phyloP scores from a whole-genome alignment of 371 early-diverging fungal genomes.

The Lichtheimia ramosa region DNA sequence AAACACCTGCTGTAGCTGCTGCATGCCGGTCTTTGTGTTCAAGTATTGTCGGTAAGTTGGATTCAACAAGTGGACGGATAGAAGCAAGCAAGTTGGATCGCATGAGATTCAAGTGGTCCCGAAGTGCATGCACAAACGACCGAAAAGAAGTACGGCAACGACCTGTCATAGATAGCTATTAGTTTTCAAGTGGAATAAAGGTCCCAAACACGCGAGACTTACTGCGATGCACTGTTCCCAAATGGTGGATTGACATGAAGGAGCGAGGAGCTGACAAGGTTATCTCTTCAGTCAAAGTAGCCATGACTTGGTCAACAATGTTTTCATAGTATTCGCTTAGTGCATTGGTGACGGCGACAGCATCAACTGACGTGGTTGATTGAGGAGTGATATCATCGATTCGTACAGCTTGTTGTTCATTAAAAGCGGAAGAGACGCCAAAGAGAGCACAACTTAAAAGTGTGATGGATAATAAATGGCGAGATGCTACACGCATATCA shows the following conservation, averaged over 20 bases:
- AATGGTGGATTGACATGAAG: constrained; percentile 17
- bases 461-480: neutral
- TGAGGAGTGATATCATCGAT: neutral
- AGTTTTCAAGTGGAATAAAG: neutral
- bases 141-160: constrained; percentile 20
- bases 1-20: neutral
- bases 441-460: neutral
- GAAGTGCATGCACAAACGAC: constrained; percentile 22
- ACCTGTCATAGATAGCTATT: neutral
- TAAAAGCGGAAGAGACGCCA: neutral
- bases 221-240: constrained; percentile 8
- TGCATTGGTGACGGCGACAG: constrained; percentile 11
- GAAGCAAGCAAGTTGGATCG: constrained; percentile 24
- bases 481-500: neutral
- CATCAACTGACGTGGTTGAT: constrained; percentile 4
- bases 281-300: constrained; percentile 26
- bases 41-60: constrained; percentile 15
- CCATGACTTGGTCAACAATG: constrained; percentile 47
- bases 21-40: neutral
- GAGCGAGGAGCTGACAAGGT: constrained; percentile 27
- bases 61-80: constrained; percentile 27
- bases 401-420: neutral
- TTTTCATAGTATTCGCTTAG: constrained; percentile 45
- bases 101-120: constrained; percentile 24
- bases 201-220: neutral